A percentile compares a stretch with the other conserved stretches of the same genome.
Evolutionary conservation across 495 filamentous ascomycete genomes (phyloP).

Genomic region (Annulohypoxylon moriforme): DNA sequence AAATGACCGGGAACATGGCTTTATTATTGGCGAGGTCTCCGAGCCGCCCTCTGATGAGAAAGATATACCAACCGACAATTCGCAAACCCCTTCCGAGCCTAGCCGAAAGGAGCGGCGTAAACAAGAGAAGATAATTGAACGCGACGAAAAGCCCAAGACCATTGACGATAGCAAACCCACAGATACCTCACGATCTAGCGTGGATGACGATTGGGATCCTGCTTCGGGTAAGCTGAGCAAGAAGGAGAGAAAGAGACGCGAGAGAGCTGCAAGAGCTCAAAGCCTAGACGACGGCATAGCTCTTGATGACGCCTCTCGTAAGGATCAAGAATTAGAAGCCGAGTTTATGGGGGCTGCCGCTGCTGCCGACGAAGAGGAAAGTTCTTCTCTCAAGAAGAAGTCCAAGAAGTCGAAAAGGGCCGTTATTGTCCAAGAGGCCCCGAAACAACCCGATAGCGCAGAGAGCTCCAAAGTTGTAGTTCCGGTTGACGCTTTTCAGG

Average conservation of each 20-base stretch:
- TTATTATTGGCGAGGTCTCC: conserved; percentile 33
- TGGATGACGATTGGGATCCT: conserved; percentile 36
- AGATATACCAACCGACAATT: conserved; percentile 23
- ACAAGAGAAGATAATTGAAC: conserved; percentile 23
- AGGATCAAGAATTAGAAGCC: conserved; percentile 31
- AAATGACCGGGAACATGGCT: conserved; percentile 23
- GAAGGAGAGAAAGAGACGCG: conserved; percentile 54
- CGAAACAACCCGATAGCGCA: conserved; percentile 29
- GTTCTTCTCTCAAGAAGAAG: conserved; percentile 38
- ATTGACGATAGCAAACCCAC: neutral
- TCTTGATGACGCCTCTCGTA: conserved; percentile 29
- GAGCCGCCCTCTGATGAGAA: conserved; percentile 35
- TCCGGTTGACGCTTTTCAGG: conserved; percentile 50
- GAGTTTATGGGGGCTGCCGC: conserved; percentile 27
- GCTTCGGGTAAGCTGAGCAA: conserved; percentile 47
- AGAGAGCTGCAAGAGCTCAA: conserved; percentile 47
- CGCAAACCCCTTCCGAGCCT: conserved; percentile 22
- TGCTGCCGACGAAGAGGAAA: conserved; percentile 31
- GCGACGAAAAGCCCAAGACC: conserved; percentile 14
- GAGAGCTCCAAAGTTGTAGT: conserved; percentile 37
- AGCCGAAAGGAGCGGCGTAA: conserved; percentile 31
- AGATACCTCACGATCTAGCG: conserved; percentile 13
- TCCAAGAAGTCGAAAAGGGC: conserved; percentile 48
- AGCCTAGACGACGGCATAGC: conserved; percentile 31
- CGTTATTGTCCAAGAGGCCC: conserved; percentile 41